Percentiles rank a stretch among this genome's conserved stretches.
Conservation (phyloP, 345 rosid species). For the Corchorus olitorius region DNA sequence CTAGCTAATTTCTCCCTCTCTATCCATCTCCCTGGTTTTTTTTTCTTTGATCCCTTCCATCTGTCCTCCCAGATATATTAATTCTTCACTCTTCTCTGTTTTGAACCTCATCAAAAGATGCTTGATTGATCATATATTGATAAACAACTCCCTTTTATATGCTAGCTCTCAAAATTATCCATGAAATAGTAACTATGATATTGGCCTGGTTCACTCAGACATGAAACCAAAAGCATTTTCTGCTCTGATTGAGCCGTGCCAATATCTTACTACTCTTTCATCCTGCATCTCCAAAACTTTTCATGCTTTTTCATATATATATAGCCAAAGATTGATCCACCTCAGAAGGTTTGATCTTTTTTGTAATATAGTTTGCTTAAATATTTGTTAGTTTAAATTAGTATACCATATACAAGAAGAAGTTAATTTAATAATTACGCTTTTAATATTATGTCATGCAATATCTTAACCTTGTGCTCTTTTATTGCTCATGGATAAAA, state of each 20-base stretch:
- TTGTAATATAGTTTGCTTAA: background rate
- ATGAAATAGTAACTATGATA: slow-evolving; percentile 53
- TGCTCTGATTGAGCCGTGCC: slow-evolving; percentile 86
- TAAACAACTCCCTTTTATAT: background rate
- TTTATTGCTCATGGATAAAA: background rate
- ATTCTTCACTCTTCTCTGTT: no score
- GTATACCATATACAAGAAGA: no score
- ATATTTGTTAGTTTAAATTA: no score
- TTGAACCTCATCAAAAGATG: no score
- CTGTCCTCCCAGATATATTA: no score
- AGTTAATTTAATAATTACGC: background rate
- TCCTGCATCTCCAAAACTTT: slow-evolving; percentile 9
- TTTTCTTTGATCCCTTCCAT: no score
- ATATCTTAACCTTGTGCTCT: background rate
- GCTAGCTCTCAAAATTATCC: background rate
- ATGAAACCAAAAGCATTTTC: background rate
- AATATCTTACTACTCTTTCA: slow-evolving; percentile 68
- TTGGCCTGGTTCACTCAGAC: slow-evolving; percentile 87
- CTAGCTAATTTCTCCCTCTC: no score
- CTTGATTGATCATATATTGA: no score
- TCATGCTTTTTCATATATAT: background rate
- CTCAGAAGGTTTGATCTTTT: background rate
- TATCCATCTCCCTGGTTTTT: background rate
- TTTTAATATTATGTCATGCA: background rate
- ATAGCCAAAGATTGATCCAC: background rate